A percentile compares a stretch with the other conserved stretches of the same genome.
Evolutionary conservation across 805 yeast genomes (phyloP).

Genomic region (Schwanniomyces yamadae): DNA sequence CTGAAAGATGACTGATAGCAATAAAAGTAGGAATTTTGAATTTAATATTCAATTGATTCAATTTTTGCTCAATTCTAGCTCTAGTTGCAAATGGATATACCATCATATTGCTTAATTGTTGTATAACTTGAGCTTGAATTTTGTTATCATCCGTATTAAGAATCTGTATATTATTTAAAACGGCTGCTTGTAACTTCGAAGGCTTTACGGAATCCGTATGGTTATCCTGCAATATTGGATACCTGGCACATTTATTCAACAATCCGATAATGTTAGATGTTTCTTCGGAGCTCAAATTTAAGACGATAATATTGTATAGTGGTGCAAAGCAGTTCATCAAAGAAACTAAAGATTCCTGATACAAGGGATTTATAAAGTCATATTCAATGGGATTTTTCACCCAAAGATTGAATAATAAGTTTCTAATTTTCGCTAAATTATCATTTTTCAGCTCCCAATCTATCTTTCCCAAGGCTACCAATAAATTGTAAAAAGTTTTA

Average conservation of each 20-base stretch:
- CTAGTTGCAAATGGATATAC: slow-evolving; percentile 63
- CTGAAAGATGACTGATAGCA: slow-evolving; percentile 53
- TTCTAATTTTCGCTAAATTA: slow-evolving; percentile 19
- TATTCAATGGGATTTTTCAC: slow-evolving; percentile 36
- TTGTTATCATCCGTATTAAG: slow-evolving; percentile 27
- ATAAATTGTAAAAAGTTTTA: slow-evolving; percentile 48
- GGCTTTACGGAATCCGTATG: slow-evolving; percentile 49
- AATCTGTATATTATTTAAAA: slow-evolving; percentile 48
- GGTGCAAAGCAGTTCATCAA: slow-evolving; percentile 53
- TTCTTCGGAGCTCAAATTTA: slow-evolving; percentile 29
- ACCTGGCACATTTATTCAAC: slow-evolving; percentile 64
- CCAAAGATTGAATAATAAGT: slow-evolving; percentile 54
- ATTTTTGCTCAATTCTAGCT: slow-evolving; percentile 53
- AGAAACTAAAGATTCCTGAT: slow-evolving; percentile 61
- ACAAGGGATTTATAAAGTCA: slow-evolving; percentile 43
- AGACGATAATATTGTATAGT: slow-evolving; percentile 39
- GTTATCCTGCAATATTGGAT: slow-evolving; percentile 66
- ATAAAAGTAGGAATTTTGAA: slow-evolving; percentile 61
- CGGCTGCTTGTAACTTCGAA: slow-evolving; percentile 62
- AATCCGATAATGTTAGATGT: slow-evolving; percentile 54
- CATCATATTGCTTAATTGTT: slow-evolving; percentile 53
- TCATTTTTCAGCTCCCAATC: slow-evolving; percentile 4
- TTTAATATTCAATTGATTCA: slow-evolving; percentile 30
- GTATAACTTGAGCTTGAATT: slow-evolving; percentile 46
- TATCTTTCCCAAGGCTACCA: slow-evolving; percentile 29